phyloP scores from a whole-genome alignment of 2,329 filamentous ascomycete species.

The Sporothrix brunneoviolacea region DNA sequence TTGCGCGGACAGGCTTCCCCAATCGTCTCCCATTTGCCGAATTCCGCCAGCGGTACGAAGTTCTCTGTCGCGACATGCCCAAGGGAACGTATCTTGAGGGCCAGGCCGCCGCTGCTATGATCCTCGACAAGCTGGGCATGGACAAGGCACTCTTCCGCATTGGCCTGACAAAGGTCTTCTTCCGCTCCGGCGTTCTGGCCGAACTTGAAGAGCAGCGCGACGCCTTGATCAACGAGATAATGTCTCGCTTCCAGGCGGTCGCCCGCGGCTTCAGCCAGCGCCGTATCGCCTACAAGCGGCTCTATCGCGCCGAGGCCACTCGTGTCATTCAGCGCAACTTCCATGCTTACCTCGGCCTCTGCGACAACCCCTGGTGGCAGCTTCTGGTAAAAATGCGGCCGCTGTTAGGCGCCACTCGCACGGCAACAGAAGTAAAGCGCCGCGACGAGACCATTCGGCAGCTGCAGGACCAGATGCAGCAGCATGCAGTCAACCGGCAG shows the following conservation, averaged over 20 bases:
- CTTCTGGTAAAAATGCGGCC: slow-evolving; percentile 93
- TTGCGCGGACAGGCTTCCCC: slow-evolving; percentile 92
- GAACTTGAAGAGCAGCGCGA: slow-evolving; percentile 96
- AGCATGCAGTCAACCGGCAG: slow-evolving; percentile 67
- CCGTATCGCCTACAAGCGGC: slow-evolving; percentile 80
- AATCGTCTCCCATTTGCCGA: slow-evolving; percentile 89
- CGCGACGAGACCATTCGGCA: slow-evolving; percentile 88
- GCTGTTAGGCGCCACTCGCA: slow-evolving; percentile 82
- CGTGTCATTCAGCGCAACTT: slow-evolving; percentile 94
- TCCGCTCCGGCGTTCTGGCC: slow-evolving; percentile 89
- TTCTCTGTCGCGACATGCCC: slow-evolving; percentile 58
- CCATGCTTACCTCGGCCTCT: slow-evolving; percentile 81
- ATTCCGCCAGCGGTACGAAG: slow-evolving; percentile 92
- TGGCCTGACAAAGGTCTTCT: slow-evolving; percentile 95
- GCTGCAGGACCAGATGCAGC: slow-evolving; percentile 74
- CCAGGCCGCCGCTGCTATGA: slow-evolving; percentile 74
- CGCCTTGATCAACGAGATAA: slow-evolving; percentile 85
- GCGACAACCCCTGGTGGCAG: slow-evolving; percentile 95
- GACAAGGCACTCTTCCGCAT: slow-evolving; percentile 86
- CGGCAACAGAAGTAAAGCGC: slow-evolving; percentile 88
- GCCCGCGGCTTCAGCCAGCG: slow-evolving; percentile 86
- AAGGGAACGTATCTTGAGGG: slow-evolving; percentile 65
- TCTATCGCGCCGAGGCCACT: slow-evolving; percentile 92
- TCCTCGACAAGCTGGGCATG: slow-evolving; percentile 81
- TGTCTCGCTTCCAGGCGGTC: slow-evolving; percentile 86